Base-by-base conservation (phyloP, 176 grass and related monocot genomes). In the Ensete ventricosum region DNA sequence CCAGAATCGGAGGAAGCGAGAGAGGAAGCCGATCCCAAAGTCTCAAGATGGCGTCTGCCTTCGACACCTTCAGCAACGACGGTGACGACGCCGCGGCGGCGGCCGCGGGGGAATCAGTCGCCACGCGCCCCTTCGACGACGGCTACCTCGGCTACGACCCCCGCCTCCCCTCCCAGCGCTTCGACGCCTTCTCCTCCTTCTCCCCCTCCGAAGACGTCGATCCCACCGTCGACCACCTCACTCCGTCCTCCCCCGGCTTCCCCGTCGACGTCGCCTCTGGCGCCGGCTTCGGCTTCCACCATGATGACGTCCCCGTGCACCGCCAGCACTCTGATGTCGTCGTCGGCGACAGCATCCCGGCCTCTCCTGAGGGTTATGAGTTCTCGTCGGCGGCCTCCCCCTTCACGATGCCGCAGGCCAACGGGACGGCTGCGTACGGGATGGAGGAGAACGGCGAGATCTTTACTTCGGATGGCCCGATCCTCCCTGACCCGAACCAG, bases 91-190 rank as follows among this genome's bases (percentile, higher is more conserved):
- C 22, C 1, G n/a, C 22, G 1, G 71, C 71, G 4, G 6, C 50
- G 19, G 50, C 19, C n/a, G 8, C 70, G 0, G 2, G 9, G 0
- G 51, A 14, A 29, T 29, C 21, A 8, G 52, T 11, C 21, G 9
- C 11, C 71, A 22, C 11, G 12, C 52, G 71, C 12, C 71, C 71
- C 19, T 73, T 73, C 52, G 52, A 55, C 20, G 71, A 73, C 52
- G 71, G 50, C 12, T 73, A 55, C 21, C 67, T 70, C 43, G 34
- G 67, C 26, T 70, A 70, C 67, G 43, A 70, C 29, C 67, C 67
- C 14, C 67, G 67, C 43, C 67, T 70, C 25, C 67, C 67, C 14
- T 70, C 67, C 34, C 71, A 73, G 50, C 21, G 19, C 20, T 73
- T 24, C 48, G 68, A 52, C 16, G 51, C 20, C 19, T 54, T 55